Conservation (phyloP, 73 alveolate genomes). For the Paramecium tetraurelia region DNA sequence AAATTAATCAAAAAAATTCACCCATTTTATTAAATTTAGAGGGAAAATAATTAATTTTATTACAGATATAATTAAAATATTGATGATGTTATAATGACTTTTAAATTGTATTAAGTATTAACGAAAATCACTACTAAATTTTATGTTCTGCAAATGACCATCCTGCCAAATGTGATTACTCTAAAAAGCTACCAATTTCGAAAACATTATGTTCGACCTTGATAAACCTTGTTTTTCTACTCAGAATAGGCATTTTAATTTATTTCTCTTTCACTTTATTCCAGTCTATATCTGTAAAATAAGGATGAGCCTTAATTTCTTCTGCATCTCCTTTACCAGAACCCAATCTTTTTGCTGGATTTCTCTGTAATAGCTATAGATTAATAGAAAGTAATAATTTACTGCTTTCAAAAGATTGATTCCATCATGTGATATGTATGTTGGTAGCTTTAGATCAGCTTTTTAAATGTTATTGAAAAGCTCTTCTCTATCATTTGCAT, state of each 20-base stretch:
- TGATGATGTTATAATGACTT: not conserved
- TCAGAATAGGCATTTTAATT: slow-evolving; percentile 23
- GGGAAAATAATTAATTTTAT: not conserved
- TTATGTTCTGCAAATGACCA: slow-evolving; percentile 53
- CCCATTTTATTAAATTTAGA: not conserved
- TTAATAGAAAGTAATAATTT: not conserved
- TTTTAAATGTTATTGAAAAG: slow-evolving; percentile 73
- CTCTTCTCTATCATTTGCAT: slow-evolving; percentile 61
- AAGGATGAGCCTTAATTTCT: slow-evolving; percentile 71
- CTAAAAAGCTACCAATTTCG: slow-evolving; percentile 48
- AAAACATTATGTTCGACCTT: slow-evolving; percentile 46
- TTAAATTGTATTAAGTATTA: not conserved
- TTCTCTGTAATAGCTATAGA: not conserved
- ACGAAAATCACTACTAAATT: not conserved
- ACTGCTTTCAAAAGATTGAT: slow-evolving; percentile 59
- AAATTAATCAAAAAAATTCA: not conserved
- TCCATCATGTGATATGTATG: slow-evolving; percentile 67
- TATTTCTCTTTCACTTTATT: not conserved
- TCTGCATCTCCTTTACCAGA: slow-evolving; percentile 89
- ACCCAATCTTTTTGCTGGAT: slow-evolving; percentile 83
- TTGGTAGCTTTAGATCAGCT: slow-evolving; percentile 74
- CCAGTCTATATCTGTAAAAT: slow-evolving; percentile 71
- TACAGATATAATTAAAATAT: not conserved
- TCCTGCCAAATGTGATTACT: slow-evolving; percentile 23
- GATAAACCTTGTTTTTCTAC: not conserved